A percentile compares a stretch with the other conserved stretches of the same genome.
phyloP scores from a whole-genome alignment of 139 green algal genomes.

The Chlamydomonas sp. region DNA sequence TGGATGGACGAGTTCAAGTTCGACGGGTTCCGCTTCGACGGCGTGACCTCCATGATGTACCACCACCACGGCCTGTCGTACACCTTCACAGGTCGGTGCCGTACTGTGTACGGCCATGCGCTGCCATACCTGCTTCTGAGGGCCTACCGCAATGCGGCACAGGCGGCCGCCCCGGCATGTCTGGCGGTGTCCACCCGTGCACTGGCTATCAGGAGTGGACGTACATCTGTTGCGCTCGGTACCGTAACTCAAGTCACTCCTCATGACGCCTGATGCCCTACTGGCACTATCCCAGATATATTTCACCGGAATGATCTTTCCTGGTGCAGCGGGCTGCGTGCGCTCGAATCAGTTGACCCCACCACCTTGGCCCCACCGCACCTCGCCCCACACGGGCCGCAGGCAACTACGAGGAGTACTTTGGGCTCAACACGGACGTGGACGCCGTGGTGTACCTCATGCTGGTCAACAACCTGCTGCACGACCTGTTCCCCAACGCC shows the following conservation, averaged over 20 bases:
- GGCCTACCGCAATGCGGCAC: no score
- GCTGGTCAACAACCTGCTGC: slow-evolving; percentile 94
- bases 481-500: slow-evolving; percentile 90
- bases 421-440: slow-evolving; percentile 93
- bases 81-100: slow-evolving; percentile 82
- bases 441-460: slow-evolving; percentile 94
- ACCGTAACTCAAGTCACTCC: no score
- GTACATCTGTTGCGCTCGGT: no score
- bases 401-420: slow-evolving; percentile 98
- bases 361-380: no score
- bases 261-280: no score
- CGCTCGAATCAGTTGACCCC: no score
- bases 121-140: no score
- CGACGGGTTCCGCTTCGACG: slow-evolving; percentile 96
- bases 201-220: not conserved
- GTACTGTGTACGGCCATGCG: not conserved
- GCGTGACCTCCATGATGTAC: slow-evolving; percentile 99
- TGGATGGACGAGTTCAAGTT: slow-evolving; percentile 99
- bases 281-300: no score
- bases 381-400: not conserved
- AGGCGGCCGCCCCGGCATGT: no score
- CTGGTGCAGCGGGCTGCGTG: no score
- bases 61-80: slow-evolving; percentile 97
- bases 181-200: no score
- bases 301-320: no score